phyloP scores from a whole-genome alignment of 768 basidiomycete genomes.

The Trametes sanguinea region DNA sequence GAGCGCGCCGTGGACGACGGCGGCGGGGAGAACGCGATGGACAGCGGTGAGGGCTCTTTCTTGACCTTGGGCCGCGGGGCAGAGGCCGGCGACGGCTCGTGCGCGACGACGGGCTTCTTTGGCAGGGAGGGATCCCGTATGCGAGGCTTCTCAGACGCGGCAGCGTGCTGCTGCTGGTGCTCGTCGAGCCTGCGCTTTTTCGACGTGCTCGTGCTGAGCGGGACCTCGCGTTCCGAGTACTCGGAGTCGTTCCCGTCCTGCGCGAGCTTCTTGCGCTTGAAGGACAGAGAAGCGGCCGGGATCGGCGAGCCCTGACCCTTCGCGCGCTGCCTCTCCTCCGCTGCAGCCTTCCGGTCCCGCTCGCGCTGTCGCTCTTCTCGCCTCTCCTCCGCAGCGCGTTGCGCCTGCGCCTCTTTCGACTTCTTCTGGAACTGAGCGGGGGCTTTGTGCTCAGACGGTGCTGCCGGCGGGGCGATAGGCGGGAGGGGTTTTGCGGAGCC shows the following conservation, averaged over 20 bases:
- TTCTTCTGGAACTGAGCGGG: slow-evolving; percentile 27
- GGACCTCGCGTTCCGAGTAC: slow-evolving; percentile 18
- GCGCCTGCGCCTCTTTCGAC: slow-evolving; percentile 18
- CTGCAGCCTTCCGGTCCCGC: slow-evolving; percentile 2
- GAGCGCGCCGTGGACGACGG: slow-evolving; percentile 15
- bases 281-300: slow-evolving; percentile 5
- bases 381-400: slow-evolving; percentile 9
- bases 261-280: slow-evolving; percentile 31
- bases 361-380: slow-evolving; percentile 12
- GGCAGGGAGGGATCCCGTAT: slow-evolving; percentile 20
- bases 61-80: slow-evolving; percentile 37
- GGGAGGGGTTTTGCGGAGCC: slow-evolving; percentile 39
- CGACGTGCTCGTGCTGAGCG: slow-evolving; percentile 8
- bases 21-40: slow-evolving; percentile 27
- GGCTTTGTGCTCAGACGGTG: slow-evolving; percentile 6
- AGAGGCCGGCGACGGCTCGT: slow-evolving; percentile 27
- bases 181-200: slow-evolving; percentile 24
- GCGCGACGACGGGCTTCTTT: slow-evolving; percentile 39
- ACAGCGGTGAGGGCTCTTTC: slow-evolving; percentile 36
- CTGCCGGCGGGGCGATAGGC: slow-evolving; percentile 28
- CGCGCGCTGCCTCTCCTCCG: slow-evolving; percentile 15
- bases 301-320: slow-evolving; percentile 5
- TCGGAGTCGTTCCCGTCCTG: slow-evolving; percentile 26
- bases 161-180: background rate
- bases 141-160: slow-evolving; percentile 10